A percentile compares a stretch with the other conserved stretches of the same genome.
These are phyloP conservation scores for Holtermannia corniformis DNA, from an alignment of 768 basidiomycete genomes.

Conservation along the genomic window DNA sequence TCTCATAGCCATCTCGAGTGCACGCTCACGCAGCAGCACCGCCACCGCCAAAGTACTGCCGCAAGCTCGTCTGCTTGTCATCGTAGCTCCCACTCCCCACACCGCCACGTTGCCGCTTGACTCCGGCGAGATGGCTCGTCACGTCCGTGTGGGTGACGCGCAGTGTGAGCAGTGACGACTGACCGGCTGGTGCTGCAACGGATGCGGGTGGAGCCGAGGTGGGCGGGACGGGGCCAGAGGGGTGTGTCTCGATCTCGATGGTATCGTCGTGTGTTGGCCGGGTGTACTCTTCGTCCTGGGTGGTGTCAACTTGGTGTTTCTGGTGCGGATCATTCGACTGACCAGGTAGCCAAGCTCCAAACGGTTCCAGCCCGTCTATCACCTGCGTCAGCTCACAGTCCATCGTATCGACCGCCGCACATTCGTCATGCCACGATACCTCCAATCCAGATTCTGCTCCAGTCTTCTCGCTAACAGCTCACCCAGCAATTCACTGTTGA, in stretches of 20 bases:
- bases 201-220: slow-evolving; percentile 21
- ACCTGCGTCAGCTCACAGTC: background rate
- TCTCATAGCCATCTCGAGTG: no score
- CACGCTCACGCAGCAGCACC: slow-evolving; percentile 4
- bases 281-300: slow-evolving; percentile 17
- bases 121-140: slow-evolving; percentile 39
- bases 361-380: slow-evolving; percentile 38
- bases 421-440: slow-evolving; percentile 39
- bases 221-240: slow-evolving; percentile 17
- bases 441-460: slow-evolving; percentile 29
- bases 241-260: slow-evolving; percentile 13
- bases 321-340: slow-evolving; percentile 3
- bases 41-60: slow-evolving; percentile 72
- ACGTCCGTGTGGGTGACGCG: slow-evolving; percentile 38
- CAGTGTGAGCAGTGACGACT: slow-evolving; percentile 10
- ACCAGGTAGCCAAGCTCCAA: slow-evolving; percentile 33
- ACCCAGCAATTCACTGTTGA: slow-evolving; percentile 42
- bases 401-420: slow-evolving; percentile 6
- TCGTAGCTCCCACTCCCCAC: slow-evolving; percentile 64
- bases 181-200: slow-evolving; percentile 7
- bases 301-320: background rate
- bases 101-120: slow-evolving; percentile 63
- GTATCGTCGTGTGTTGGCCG: slow-evolving; percentile 2
- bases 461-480: slow-evolving; percentile 36
- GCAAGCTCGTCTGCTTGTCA: slow-evolving; percentile 63